phyloP scores from a whole-genome alignment of 306 rosid species.

The Ceratonia siliqua region DNA sequence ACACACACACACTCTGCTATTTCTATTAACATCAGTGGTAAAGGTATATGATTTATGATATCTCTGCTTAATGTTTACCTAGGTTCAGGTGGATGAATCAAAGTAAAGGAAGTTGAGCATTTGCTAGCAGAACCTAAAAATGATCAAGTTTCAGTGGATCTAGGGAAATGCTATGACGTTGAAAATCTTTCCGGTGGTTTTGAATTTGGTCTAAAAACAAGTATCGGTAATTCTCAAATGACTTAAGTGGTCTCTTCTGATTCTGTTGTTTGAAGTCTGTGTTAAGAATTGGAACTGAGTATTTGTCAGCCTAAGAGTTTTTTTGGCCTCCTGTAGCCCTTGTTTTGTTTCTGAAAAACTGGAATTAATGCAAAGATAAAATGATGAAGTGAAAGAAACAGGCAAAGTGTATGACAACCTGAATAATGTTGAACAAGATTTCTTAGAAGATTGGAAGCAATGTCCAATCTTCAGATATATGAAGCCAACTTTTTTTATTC shows the following conservation, averaged over 20 bases:
- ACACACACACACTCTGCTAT: neutral
- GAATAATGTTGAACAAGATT: conserved; percentile 15
- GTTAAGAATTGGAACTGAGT: conserved; percentile 15
- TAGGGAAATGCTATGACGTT: conserved; percentile 41
- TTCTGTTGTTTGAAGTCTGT: conserved; percentile 13
- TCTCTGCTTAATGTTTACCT: conserved; percentile 17
- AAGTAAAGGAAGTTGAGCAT: conserved; percentile 54
- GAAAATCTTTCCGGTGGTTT: conserved; percentile 50
- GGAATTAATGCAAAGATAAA: conserved; percentile 19
- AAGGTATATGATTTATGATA: conserved; percentile 19
- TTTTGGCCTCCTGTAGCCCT: neutral
- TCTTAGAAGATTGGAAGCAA: conserved; percentile 19
- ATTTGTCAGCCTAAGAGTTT: neutral
- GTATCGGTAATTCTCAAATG: conserved; percentile 40
- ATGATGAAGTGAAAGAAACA: conserved; percentile 17
- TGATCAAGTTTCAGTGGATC: conserved; percentile 49
- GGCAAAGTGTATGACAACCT: conserved; percentile 8
- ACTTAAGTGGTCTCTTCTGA: neutral
- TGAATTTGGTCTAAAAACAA: conserved; percentile 49
- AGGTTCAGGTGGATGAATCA: conserved; percentile 62
- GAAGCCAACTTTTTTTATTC: neutral
- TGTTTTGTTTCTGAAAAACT: conserved; percentile 23
- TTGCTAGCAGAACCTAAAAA: conserved; percentile 60
- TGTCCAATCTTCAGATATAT: conserved; percentile 19
- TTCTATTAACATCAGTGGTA: conserved; percentile 11